Evolutionary conservation across 2,329 filamentous ascomycete species (phyloP), one percentile per base, ranked within the genome.

Genomic region (Epichloe amarillans): DNA sequence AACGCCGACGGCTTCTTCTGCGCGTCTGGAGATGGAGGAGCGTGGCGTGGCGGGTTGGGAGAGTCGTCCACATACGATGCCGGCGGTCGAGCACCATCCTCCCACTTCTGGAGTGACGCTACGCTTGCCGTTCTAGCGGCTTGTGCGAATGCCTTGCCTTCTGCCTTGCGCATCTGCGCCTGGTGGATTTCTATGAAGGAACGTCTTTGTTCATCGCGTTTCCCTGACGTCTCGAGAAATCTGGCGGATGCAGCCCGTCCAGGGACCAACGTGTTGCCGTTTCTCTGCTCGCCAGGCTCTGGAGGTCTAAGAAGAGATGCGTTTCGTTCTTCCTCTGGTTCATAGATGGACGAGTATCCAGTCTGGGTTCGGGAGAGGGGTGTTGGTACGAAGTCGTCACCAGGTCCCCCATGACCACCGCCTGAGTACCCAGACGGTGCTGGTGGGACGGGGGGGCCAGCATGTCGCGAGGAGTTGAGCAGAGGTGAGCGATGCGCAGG

Each of bases 111-210:
- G 10, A 62, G 60, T 7, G 64, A 62, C 14, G 64, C 63, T 17
- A 60, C 62, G 52, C 61, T 69, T 53, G 61, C 63, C 44, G 58
- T 62, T 38, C 58, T 64, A 49, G 59, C 64, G 46, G 77, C 77
- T 52, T 76, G 71, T 7, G 77, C 72, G 54, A 83, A 74, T 7
- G 77, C 79, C 58, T 71, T 70, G 2, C 77, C 80, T 60, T 83
- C 80, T 5, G 75, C 78, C 57, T 75, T 67, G 38, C 78, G 73
- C 74, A 83, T 81, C 59, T 82, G 69, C 4, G 77, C 77, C 59
- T 73, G 76, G 55, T 77, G 77, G 17, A 71, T 69, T 61, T 77
- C 77, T 51, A 82, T 79, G 56, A 77, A 79, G 0, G 77, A 81
- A 52, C 70, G 73, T 47, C 77, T 70, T 43, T 73, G 73, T 26